Percentiles rank a stretch among this genome's conserved stretches.
These are phyloP conservation scores for Ophiostoma pallidulum DNA, from an alignment of 2,329 filamentous ascomycete species.

Conservation along the genomic window DNA sequence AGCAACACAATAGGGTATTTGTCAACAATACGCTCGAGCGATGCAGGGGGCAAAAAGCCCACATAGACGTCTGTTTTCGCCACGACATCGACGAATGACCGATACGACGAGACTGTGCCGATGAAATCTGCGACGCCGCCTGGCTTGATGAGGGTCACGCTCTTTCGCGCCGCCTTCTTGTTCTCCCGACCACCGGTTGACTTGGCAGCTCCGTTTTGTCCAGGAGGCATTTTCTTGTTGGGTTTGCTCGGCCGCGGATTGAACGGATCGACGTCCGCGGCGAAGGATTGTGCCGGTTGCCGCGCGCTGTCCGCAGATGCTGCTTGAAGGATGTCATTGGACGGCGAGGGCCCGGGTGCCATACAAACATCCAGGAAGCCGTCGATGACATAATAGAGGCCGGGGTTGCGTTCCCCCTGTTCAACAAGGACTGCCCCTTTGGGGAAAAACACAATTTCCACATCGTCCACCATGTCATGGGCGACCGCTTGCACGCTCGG, in stretches of 20 bases:
- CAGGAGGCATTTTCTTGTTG: background rate
- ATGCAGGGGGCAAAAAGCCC: conserved; percentile 77
- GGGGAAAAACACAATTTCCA: conserved; percentile 96
- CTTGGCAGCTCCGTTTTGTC: background rate
- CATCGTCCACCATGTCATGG: conserved; percentile 78
- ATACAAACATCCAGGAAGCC: conserved; percentile 92
- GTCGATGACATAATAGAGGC: conserved; percentile 94
- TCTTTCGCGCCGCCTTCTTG: conserved; percentile 45
- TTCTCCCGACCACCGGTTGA: conserved; percentile 34
- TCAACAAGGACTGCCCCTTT: conserved; percentile 91
- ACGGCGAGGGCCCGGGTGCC: conserved; percentile 50
- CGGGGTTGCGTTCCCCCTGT: conserved; percentile 92
- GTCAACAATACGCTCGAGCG: conserved; percentile 86
- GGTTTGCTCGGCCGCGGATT: background rate
- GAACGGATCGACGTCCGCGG: conserved; percentile 1
- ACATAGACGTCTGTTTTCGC: conserved; percentile 98
- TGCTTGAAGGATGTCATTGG: conserved; percentile 30
- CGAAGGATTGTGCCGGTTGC: conserved; percentile 19
- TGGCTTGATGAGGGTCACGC: conserved; percentile 84
- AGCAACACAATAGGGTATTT: conserved; percentile 83
- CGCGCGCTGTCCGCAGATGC: conserved; percentile 12
- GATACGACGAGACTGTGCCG: conserved; percentile 85
- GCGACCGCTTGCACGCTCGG: conserved; percentile 57
- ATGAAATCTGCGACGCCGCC: conserved; percentile 91
- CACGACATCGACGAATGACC: conserved; percentile 92